These are phyloP conservation scores for Discostella stelligeroides DNA, from an alignment of 108 stramenopile genomes.

Conservation along the genomic window DNA sequence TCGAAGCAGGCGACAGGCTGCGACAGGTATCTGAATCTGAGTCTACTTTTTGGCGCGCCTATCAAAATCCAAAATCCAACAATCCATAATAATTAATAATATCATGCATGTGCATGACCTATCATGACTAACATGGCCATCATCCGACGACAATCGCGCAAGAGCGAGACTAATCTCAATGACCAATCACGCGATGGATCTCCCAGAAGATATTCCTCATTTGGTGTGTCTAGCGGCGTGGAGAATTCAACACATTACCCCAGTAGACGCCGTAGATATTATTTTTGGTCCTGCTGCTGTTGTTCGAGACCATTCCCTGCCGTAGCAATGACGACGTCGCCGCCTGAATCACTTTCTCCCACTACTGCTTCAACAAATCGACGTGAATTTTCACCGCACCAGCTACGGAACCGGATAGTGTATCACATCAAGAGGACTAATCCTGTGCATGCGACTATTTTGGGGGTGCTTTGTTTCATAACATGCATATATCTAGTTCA, in stretches of 20 bases:
- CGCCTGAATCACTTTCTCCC: background rate
- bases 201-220: constrained; percentile 5
- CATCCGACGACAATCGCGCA: constrained; percentile 25
- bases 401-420: constrained; percentile 6
- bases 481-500: background rate
- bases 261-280: constrained; percentile 3
- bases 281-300: too few species aligned
- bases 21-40: too few species aligned
- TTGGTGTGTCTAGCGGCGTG: background rate
- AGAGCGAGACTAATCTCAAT: constrained; percentile 35
- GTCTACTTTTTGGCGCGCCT: too few species aligned
- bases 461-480: constrained; percentile 10
- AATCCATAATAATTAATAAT: too few species aligned
- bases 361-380: background rate
- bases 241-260: background rate
- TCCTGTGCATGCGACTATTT: constrained; percentile 6
- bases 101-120: too few species aligned
- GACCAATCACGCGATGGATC: background rate
- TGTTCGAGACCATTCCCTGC: constrained; percentile 6
- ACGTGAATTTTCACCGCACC: background rate
- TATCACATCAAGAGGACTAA: constrained; percentile 13
- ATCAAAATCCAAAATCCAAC: too few species aligned
- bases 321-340: background rate
- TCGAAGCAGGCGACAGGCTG: too few species aligned
- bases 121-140: constrained; percentile 13